Percentiles rank a stretch among this genome's conserved stretches.
These are phyloP conservation scores for Fomitopsis palustris DNA, from an alignment of 1,284 basidiomycete species.

Conservation along the genomic window DNA sequence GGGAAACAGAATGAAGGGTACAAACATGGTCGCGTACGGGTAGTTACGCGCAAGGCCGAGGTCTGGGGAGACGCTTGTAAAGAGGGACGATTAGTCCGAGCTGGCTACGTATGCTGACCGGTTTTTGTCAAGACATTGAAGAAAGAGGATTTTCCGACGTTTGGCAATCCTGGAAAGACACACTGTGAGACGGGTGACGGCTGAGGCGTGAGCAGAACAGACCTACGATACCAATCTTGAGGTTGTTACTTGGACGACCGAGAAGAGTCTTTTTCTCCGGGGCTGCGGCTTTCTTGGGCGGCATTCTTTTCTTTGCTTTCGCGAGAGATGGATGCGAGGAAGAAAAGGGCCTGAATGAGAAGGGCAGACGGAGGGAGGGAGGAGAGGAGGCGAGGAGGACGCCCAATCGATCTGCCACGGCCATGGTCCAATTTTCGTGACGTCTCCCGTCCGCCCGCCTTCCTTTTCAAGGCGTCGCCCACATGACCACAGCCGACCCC, in stretches of 20 bases:
- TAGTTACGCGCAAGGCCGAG: slow-evolving; percentile 99
- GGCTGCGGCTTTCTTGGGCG: slow-evolving; percentile 76
- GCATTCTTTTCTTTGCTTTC: slow-evolving; percentile 61
- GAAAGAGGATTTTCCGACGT: slow-evolving; percentile 93
- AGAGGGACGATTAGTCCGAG: not conserved
- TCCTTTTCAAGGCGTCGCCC: slow-evolving; percentile 1
- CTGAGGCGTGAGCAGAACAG: slow-evolving; percentile 35
- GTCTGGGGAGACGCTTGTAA: slow-evolving; percentile 46
- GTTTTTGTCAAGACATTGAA: slow-evolving; percentile 96
- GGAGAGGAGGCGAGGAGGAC: slow-evolving; percentile 1
- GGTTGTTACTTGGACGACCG: slow-evolving; percentile 90
- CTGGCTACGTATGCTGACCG: slow-evolving; percentile 41
- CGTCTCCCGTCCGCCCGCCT: not conserved
- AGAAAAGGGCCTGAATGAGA: slow-evolving; percentile 8
- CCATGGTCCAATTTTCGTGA: slow-evolving; percentile 20
- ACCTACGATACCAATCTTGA: slow-evolving; percentile 97
- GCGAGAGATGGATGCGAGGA: not conserved
- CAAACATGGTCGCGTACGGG: slow-evolving; percentile 90
- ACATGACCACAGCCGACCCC: not conserved
- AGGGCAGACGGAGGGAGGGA: slow-evolving; percentile 22
- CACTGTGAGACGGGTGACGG: slow-evolving; percentile 11
- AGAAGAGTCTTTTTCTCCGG: slow-evolving; percentile 84
- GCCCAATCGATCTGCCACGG: slow-evolving; percentile 30
- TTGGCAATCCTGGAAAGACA: slow-evolving; percentile 72
- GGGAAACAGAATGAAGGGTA: slow-evolving; percentile 4